These are phyloP conservation scores for Fusarium buxicola DNA, from an alignment of 2,329 filamentous ascomycete genomes.

Conservation along the genomic window DNA sequence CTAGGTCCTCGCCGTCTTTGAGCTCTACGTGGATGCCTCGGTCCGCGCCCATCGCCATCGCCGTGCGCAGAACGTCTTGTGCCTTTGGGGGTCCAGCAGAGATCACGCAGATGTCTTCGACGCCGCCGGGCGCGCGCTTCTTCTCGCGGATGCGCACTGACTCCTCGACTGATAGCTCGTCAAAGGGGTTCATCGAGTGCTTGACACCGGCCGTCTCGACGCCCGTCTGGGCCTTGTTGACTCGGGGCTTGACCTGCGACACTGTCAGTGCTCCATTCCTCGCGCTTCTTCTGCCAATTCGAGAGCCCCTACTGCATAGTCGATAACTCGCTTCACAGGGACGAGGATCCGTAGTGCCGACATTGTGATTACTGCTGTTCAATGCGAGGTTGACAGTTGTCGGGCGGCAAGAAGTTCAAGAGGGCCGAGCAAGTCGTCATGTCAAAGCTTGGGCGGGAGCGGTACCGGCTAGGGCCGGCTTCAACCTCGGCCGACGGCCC, in stretches of 20 bases:
- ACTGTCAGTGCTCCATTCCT: slow-evolving; percentile 25
- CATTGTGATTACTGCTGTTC: slow-evolving; percentile 57
- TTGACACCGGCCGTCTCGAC: slow-evolving; percentile 95
- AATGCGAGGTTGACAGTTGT: slow-evolving; percentile 41
- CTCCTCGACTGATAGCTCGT: slow-evolving; percentile 98
- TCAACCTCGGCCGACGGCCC: slow-evolving; percentile 54
- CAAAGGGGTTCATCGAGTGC: slow-evolving; percentile 99
- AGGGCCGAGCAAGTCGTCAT: slow-evolving; percentile 43
- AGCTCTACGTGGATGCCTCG: slow-evolving; percentile 88
- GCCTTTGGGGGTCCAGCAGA: slow-evolving; percentile 89
- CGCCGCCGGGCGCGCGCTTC: slow-evolving; percentile 76
- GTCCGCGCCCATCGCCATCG: slow-evolving; percentile 99
- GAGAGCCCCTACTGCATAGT: slow-evolving; percentile 75
- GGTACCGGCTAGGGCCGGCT: slow-evolving; percentile 58
- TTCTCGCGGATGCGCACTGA: slow-evolving; percentile 93
- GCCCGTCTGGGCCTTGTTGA: slow-evolving; percentile 81
- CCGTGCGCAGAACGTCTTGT: slow-evolving; percentile 89
- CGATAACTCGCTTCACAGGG: slow-evolving; percentile 85
- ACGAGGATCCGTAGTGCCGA: slow-evolving; percentile 80
- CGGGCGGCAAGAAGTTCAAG: slow-evolving; percentile 33
- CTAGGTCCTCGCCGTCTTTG: slow-evolving; percentile 79
- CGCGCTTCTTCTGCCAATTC: slow-evolving; percentile 2
- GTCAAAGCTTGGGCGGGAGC: slow-evolving; percentile 43
- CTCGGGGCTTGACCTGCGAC: slow-evolving; percentile 72
- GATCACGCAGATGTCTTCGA: slow-evolving; percentile 92